Conservation (phyloP, 2,329 filamentous ascomycete species). For the Hirsutella thompsonii region DNA sequence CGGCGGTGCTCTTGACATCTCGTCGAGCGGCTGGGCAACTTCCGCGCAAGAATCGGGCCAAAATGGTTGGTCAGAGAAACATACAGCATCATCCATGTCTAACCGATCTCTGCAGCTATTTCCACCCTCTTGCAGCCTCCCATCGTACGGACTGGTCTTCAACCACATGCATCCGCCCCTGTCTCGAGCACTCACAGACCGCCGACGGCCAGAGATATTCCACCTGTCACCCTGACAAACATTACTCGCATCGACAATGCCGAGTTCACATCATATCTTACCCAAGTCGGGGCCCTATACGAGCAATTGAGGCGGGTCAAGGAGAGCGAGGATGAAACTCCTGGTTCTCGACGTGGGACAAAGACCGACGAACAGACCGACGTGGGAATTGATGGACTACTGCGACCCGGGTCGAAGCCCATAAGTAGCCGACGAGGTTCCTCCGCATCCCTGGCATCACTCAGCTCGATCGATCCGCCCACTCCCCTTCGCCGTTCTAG, state of each 20-base stretch:
- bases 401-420: slow-evolving; percentile 27
- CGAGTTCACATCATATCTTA: slow-evolving; percentile 73
- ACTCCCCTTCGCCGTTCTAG: slow-evolving; percentile 30
- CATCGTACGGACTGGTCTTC: slow-evolving; percentile 75
- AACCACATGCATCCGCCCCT: slow-evolving; percentile 63
- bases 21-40: slow-evolving; percentile 40
- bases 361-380: slow-evolving; percentile 31
- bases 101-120: slow-evolving; percentile 46
- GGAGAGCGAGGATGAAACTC: slow-evolving; percentile 56
- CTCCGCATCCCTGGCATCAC: slow-evolving; percentile 32
- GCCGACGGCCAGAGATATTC: slow-evolving; percentile 80
- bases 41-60: slow-evolving; percentile 61
- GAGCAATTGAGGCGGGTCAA: slow-evolving; percentile 80
- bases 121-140: slow-evolving; percentile 86
- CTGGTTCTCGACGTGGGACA: slow-evolving; percentile 25
- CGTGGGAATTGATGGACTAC: slow-evolving; percentile 26
- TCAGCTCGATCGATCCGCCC: slow-evolving; percentile 34
- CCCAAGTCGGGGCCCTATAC: slow-evolving; percentile 76
- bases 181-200: slow-evolving; percentile 62
- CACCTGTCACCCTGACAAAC: slow-evolving; percentile 82
- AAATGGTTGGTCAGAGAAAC: slow-evolving; percentile 47
- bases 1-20: slow-evolving; percentile 67
- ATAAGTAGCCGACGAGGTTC: slow-evolving; percentile 19
- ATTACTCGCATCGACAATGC: slow-evolving; percentile 68
- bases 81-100: neutral